Base-by-base conservation (phyloP, 495 filamentous ascomycete genomes). In the Xylaria scruposa region DNA sequence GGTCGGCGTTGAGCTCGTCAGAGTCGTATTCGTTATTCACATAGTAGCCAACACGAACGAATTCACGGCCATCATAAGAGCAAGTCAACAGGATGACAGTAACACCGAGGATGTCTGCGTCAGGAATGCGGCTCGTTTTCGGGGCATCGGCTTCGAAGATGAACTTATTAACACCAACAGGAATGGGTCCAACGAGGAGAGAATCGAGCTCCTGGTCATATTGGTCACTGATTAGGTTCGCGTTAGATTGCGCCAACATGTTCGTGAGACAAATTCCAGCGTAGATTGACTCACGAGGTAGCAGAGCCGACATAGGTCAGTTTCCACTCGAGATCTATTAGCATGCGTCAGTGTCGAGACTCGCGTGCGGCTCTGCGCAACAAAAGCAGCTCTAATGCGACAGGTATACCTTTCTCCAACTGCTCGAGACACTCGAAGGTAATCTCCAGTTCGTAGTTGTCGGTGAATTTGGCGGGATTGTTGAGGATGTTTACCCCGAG, bases 141-240 rank as follows among this genome's bases (percentile, higher is more conserved):
- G 96, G 96, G 40, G 96, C 87, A 77, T 97, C 94, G 73, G 97
- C 96, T 83, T 97, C 94, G 83, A 99, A 99, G 77, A 97, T 87
- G 85, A 99, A 99, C 79, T 98, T 98, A 86, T 98, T 99, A 79
- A 97, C 92, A 61, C 96, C 96, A 60, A 97, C 92, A 2, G 96
- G 96, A 78, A 99, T 95, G 17, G 96, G 96, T 29, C 96, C 96
- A 72, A 99, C 96, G 56, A 98, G 92, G 47, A 99, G 90, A 38
- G 93, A 94, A 84, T 98, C 96, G 74, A 99, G 94, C 82, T 97
- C 95, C 83, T 98, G 95, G 79, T 99, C 96, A 82, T 98, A 94
- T 79, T 98, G 93, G 78, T 94, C 94, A 40, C 93, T 97, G 73
- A 56, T 61, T 78, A 77, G 83, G 72, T 67, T 15, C 8, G 74